Percentiles rank a stretch among this genome's conserved stretches.
These are phyloP conservation scores for Polytrichum formosum DNA, from an alignment of 225 moss, liverwort and hornwort species.

Conservation along the genomic window DNA sequence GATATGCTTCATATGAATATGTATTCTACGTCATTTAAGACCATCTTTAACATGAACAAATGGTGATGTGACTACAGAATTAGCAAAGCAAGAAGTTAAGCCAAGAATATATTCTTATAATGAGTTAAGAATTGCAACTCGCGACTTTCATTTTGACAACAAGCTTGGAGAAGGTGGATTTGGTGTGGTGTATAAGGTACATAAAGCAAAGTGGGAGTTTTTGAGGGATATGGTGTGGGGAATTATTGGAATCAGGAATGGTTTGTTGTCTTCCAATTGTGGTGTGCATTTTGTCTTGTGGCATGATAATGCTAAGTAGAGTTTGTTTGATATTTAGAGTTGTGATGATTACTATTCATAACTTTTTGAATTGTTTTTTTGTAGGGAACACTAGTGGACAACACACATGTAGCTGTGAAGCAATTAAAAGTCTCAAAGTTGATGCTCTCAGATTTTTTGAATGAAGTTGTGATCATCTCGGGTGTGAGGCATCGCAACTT, in stretches of 20 bases:
- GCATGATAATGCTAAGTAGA: neutral
- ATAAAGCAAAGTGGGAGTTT: neutral
- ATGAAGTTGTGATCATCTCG: conserved; percentile 47
- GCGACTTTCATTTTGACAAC: conserved; percentile 36
- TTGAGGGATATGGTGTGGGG: neutral
- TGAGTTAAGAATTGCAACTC: conserved; percentile 37
- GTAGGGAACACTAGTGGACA: conserved; percentile 46
- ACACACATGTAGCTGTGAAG: conserved; percentile 52
- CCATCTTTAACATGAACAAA: no score
- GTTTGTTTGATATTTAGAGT: no score
- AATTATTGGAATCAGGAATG: no score
- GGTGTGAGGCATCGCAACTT: conserved; percentile 16
- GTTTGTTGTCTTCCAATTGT: no score
- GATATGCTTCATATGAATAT: no score
- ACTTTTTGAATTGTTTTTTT: neutral
- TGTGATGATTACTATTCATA: no score
- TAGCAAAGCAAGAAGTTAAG: no score
- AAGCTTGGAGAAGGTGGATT: conserved; percentile 50
- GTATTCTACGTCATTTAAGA: no score
- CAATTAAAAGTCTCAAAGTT: conserved; percentile 45
- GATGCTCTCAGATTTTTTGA: conserved; percentile 47
- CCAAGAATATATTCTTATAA: no score
- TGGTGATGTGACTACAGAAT: no score
- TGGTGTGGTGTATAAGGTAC: conserved; percentile 52
- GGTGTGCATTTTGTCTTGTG: no score